phyloP scores from a whole-genome alignment of 2,329 filamentous ascomycete species.

The Hymenoscyphus occultus region DNA sequence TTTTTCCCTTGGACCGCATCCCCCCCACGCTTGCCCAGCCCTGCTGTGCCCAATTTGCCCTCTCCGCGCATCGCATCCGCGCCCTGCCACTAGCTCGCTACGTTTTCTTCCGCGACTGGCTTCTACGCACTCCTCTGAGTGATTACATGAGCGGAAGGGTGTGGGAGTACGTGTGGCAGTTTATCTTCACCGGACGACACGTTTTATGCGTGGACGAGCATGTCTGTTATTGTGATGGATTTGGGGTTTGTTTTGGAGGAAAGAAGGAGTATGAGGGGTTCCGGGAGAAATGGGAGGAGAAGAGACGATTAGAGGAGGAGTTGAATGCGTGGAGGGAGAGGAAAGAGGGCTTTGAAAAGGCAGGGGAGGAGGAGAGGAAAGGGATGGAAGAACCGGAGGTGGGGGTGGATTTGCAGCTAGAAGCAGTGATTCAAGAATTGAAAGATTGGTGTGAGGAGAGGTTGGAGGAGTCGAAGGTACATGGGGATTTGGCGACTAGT shows the following conservation, averaged over 20 bases:
- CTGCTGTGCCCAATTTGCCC: conserved; percentile 66
- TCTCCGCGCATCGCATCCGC: conserved; percentile 46
- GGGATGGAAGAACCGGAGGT: conserved; percentile 17
- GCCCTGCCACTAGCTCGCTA: conserved; percentile 52
- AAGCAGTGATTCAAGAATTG: conserved; percentile 19
- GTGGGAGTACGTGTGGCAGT: conserved; percentile 65
- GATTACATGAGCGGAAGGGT: conserved; percentile 57
- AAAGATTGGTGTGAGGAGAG: conserved; percentile 19
- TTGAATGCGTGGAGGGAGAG: conserved; percentile 10
- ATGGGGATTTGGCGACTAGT: conserved; percentile 24
- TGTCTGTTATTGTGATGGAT: conserved; percentile 36
- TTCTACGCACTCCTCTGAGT: conserved; percentile 52
- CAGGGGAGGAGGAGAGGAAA: conserved; percentile 7
- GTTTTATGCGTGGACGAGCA: conserved; percentile 30
- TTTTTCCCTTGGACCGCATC: conserved; percentile 34
- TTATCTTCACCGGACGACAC: conserved; percentile 55
- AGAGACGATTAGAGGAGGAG: conserved; percentile 16
- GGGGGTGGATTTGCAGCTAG: conserved; percentile 17
- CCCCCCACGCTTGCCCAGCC: conserved; percentile 49
- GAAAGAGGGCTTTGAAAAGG: conserved; percentile 6
- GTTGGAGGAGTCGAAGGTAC: conserved; percentile 23
- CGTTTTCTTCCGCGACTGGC: conserved; percentile 55
- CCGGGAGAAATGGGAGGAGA: conserved; percentile 11
- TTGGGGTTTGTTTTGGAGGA: conserved; percentile 35
- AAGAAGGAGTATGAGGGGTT: conserved; percentile 26